Evolutionary conservation across 2,329 filamentous ascomycete genomes (phyloP).

Genomic region (Diaporthe sp.): DNA sequence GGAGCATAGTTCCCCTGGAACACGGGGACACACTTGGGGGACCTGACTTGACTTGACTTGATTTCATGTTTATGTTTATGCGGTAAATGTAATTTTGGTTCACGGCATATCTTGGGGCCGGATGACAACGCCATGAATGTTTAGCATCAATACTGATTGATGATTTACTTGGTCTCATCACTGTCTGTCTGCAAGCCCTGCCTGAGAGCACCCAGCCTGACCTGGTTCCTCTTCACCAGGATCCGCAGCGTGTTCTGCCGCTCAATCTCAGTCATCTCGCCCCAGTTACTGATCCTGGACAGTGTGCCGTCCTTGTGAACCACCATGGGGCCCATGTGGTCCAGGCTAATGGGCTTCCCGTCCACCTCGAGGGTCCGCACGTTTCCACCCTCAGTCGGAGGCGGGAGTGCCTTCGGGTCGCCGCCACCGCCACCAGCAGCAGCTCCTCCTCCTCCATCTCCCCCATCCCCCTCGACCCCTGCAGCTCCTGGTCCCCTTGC

Average conservation of each 20-base stretch:
- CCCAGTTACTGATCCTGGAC: constrained; percentile 80
- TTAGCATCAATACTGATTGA: background rate
- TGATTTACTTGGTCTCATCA: constrained; percentile 42
- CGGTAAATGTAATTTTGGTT: constrained; percentile 21
- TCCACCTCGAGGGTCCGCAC: constrained; percentile 47
- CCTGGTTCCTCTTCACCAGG: constrained; percentile 76
- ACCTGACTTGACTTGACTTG: constrained; percentile 11
- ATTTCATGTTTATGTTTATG: constrained; percentile 29
- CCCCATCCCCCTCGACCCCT: background rate
- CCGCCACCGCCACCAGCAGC: background rate
- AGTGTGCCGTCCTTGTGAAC: constrained; percentile 80
- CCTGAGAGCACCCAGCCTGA: constrained; percentile 68
- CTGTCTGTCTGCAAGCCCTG: constrained; percentile 47
- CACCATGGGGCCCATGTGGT: constrained; percentile 79
- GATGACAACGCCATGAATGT: background rate
- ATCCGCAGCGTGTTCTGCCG: constrained; percentile 75
- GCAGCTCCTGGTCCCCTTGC: background rate
- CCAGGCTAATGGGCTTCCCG: constrained; percentile 67
- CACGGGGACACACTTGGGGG: constrained; percentile 10
- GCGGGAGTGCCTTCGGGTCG: constrained; percentile 35
- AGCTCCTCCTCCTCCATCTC: background rate
- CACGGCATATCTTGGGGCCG: background rate
- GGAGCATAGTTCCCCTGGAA: constrained; percentile 30
- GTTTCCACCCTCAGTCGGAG: background rate
- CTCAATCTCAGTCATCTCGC: constrained; percentile 77